Base-by-base conservation (phyloP, 176 grass and related monocot genomes). In the Carex kokanica region DNA sequence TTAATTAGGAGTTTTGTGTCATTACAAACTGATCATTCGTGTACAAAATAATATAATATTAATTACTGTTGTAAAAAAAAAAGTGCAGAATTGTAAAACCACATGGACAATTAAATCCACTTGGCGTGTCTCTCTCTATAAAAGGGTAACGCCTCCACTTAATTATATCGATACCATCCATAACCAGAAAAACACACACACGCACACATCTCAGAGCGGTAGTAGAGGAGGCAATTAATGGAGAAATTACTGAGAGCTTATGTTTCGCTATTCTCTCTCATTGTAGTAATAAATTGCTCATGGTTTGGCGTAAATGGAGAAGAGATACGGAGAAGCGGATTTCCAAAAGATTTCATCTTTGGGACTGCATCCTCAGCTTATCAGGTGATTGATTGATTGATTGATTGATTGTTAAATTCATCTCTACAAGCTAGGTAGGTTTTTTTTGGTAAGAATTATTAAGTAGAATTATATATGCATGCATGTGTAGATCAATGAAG, bases 311-410 rank as follows among this genome's bases (percentile, higher is more conserved):
- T 29, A 82, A 82, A 64, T 21, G 60, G 59, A 21, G n/a, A n/a
- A n/a, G 82, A 38, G 8, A 43, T 77, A 21, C 74, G 24, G 7
- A 92, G 86, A 80, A 92, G 85, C 16, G 63, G 83, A 3, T 94
- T 94, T 69, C 90, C 90, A 0, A 66, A 67, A 43, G 83, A 21
- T 23, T 97, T 97, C 69, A 38, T 92, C 88, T 97, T 97, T 17
- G 94, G 92, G 12, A 92, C 92, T 11, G 90, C 94, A 2, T 94
- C 92, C 4, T 97, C 94, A 0, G 92, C 94, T 0, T 97, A 97
- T 83, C 94, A 94, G 91, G 94, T 45, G 54, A 20, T 11, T 45
- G 16, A 20, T 11, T 27, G n/a, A n/a, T n/a, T n/a, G 8, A 53
- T n/a, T n/a, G n/a, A n/a, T n/a, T n/a, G n/a, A n/a, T 5, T 27